These are phyloP conservation scores for Penicillium sp. DNA, from an alignment of 2,329 filamentous ascomycete species.

Conservation along the genomic window DNA sequence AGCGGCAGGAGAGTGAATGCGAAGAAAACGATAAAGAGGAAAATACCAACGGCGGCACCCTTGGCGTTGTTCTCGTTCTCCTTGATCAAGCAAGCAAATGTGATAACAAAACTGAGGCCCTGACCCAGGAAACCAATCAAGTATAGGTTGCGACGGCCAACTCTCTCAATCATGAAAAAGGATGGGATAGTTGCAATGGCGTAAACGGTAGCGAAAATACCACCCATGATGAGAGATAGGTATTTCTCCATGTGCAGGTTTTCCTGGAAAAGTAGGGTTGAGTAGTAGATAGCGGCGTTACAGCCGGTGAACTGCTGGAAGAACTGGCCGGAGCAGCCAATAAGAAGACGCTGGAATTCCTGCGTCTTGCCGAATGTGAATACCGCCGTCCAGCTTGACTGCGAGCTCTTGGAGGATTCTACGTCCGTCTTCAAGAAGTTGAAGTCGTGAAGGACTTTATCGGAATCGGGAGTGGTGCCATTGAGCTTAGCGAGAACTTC, in stretches of 20 bases:
- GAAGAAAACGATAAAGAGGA: slow-evolving; percentile 67
- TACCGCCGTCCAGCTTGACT: slow-evolving; percentile 27
- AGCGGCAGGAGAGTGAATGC: slow-evolving; percentile 51
- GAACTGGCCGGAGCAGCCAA: slow-evolving; percentile 34
- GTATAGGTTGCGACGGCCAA: slow-evolving; percentile 45
- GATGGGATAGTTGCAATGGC: slow-evolving; percentile 26
- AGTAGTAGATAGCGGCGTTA: slow-evolving; percentile 49
- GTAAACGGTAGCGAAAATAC: slow-evolving; percentile 32
- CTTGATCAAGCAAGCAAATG: slow-evolving; percentile 35
- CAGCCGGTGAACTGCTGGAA: slow-evolving; percentile 50
- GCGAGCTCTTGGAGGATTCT: slow-evolving; percentile 33
- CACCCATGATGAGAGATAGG: slow-evolving; percentile 28
- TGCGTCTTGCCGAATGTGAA: slow-evolving; percentile 35
- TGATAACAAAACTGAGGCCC: slow-evolving; percentile 35
- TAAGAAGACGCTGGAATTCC: slow-evolving; percentile 31
- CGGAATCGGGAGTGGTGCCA: slow-evolving; percentile 38
- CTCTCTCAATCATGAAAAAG: slow-evolving; percentile 34
- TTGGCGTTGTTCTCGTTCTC: slow-evolving; percentile 26
- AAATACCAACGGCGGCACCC: slow-evolving; percentile 57
- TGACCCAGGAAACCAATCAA: slow-evolving; percentile 31
- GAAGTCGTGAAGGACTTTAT: slow-evolving; percentile 25
- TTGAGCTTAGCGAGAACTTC: slow-evolving; percentile 50
- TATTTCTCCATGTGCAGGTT: slow-evolving; percentile 30
- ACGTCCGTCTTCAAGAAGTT: slow-evolving; percentile 49
- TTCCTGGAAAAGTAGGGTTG: slow-evolving; percentile 46